Conservation (phyloP, 805 yeast species). For the Starmerella davenportii region DNA sequence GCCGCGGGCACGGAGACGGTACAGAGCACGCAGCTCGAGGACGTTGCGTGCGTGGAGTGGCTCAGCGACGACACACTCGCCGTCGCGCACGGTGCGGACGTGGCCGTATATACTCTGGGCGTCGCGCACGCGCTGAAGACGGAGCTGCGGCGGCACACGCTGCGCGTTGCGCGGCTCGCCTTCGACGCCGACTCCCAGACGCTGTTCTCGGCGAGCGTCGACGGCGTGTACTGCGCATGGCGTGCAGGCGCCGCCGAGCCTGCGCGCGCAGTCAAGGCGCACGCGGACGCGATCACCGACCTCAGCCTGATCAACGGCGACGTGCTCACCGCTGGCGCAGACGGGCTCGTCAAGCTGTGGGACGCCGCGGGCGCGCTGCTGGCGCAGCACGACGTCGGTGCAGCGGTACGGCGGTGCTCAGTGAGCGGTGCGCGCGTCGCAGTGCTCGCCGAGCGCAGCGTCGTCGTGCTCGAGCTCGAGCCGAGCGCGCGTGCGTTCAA, state of each 20-base stretch:
- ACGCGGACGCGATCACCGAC: not conserved
- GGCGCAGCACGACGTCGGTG: constrained; percentile 2
- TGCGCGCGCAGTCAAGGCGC: not conserved
- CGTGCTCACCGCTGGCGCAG: not conserved
- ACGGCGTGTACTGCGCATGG: constrained; percentile 59
- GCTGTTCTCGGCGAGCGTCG: constrained; percentile 64
- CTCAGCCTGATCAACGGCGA: not conserved
- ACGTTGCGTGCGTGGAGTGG: not conserved
- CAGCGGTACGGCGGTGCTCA: constrained; percentile 1
- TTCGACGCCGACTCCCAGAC: constrained; percentile 37
- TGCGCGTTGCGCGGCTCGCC: constrained; percentile 35
- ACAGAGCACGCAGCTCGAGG: not conserved
- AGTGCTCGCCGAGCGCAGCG: too few species aligned
- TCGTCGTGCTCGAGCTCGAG: too few species aligned
- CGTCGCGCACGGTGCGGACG: not conserved
- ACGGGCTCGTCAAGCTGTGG: not conserved
- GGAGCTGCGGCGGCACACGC: constrained; percentile 39
- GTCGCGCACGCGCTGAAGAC: not conserved
- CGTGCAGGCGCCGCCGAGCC: constrained; percentile 30
- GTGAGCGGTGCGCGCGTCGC: not conserved
- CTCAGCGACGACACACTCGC: constrained; percentile 4
- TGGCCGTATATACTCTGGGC: not conserved
- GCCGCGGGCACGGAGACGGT: not conserved
- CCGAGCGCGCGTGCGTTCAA: too few species aligned
- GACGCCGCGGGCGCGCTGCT: not conserved